These are phyloP conservation scores for Acephala macrosclerotiorum DNA, from an alignment of 2,329 filamentous ascomycete species.

Conservation along the genomic window DNA sequence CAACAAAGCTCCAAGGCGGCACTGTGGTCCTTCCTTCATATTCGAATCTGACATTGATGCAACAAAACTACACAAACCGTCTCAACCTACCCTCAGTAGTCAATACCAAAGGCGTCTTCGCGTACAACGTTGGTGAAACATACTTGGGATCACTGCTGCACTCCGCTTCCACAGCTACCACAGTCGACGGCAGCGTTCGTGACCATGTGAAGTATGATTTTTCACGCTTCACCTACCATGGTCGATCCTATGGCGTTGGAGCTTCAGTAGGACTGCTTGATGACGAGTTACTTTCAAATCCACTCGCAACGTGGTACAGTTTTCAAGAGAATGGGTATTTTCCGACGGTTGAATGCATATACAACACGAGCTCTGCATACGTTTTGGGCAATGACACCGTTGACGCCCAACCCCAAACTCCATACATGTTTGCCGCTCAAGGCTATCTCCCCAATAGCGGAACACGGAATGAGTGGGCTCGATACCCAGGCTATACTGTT, in stretches of 20 bases:
- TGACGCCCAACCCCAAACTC: neutral
- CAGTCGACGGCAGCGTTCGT: slow-evolving; percentile 3
- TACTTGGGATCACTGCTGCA: neutral
- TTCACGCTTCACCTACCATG: slow-evolving; percentile 15
- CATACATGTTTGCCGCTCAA: neutral
- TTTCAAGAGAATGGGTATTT: slow-evolving; percentile 47
- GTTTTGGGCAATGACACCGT: slow-evolving; percentile 30
- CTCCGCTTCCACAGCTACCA: slow-evolving; percentile 11
- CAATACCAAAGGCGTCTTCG: slow-evolving; percentile 11
- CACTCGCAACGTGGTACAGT: slow-evolving; percentile 1
- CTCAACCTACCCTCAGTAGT: neutral
- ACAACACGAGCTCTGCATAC: slow-evolving; percentile 47
- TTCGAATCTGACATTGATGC: slow-evolving; percentile 13
- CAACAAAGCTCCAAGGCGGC: neutral
- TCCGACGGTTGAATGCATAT: slow-evolving; percentile 45
- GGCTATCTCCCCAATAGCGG: slow-evolving; percentile 21
- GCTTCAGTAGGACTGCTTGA: slow-evolving; percentile 16
- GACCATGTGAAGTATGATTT: slow-evolving; percentile 18
- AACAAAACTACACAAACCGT: slow-evolving; percentile 9
- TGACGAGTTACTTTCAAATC: neutral
- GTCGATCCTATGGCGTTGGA: slow-evolving; percentile 19
- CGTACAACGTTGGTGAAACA: slow-evolving; percentile 7
- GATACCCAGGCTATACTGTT: slow-evolving; percentile 4
- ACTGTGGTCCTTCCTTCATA: slow-evolving; percentile 8
- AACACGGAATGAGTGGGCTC: slow-evolving; percentile 9